Base-by-base conservation (phyloP, 148 eudicot species). In the Linanthus parryae region DNA sequence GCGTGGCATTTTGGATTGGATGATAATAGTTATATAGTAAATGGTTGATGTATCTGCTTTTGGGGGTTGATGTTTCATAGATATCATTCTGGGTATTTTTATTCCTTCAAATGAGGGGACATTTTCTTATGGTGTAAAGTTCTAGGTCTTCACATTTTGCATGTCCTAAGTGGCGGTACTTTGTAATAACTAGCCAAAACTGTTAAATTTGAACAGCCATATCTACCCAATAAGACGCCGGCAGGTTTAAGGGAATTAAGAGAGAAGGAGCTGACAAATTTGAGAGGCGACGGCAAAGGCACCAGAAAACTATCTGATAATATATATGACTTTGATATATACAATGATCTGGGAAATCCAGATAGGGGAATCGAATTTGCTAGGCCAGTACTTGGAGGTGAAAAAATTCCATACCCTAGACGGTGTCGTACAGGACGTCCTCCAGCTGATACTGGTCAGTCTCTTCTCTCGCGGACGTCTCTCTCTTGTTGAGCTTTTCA, bases 341-440 rank as follows among this genome's bases (percentile, higher is more conserved):
- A 49, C 19, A 49, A 49, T 18, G 54, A 49, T 28, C 20, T 49
- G 1, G 54, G 54, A 29, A 49, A 49, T 30, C 54, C 54, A 49
- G 54, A 49, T 30, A 49, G 19, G 4, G 23, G 38, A 15, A 17
- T 17, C 10, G 54, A 49, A 19, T n/a, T 13, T 9, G 1, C 12
- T 25, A 17, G 54, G 15, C 54, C 54, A 29, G 18, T 23, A 7
- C 38, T 49, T 8, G 54, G 54, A 29, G 38, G 54, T 31, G 14
- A 30, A 15, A 29, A 49, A 17, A 29, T 25, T 4, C 48, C 54
- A 4, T 17, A 28, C 15, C 54, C 54, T 3, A 49, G 54, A 31
- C 36, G 54, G 2, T 49, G 54, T n/a, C 22, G 38, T 14, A 49
- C 54, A 0, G 54, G 54, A 6, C 54, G 54, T 8, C 54, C 23